These are phyloP conservation scores for Chlorella sp. DNA, from an alignment of 139 green algal species.

Conservation along the genomic window DNA sequence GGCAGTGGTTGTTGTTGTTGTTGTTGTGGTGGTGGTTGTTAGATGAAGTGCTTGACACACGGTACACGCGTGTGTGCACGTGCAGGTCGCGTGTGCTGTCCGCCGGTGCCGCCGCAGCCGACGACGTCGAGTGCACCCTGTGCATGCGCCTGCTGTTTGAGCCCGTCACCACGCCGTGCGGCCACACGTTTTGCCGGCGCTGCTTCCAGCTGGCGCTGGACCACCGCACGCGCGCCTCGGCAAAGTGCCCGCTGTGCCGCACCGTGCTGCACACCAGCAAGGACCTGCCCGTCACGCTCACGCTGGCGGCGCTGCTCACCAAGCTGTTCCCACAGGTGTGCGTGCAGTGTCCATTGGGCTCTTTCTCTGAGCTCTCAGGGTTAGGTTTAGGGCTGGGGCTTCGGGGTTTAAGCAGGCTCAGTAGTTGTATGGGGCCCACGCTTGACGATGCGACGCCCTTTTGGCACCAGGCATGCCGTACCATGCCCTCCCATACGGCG, in stretches of 20 bases:
- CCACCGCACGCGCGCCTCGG: constrained; percentile 34
- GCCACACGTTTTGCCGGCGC: constrained; percentile 77
- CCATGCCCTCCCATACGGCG: too few relatives aligned
- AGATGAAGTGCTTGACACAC: too few relatives aligned
- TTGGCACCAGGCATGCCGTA: too few relatives aligned
- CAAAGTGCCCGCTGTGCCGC: constrained; percentile 17
- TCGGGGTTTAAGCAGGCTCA: too few relatives aligned
- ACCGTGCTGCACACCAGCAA: constrained; percentile 7
- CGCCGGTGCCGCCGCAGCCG: constrained; percentile 4
- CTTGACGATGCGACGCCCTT: too few relatives aligned
- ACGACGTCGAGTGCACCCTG: constrained; percentile 82
- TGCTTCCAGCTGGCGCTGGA: constrained; percentile 75
- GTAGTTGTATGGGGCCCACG: too few relatives aligned
- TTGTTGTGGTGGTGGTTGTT: too few relatives aligned
- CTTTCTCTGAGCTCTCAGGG: too few relatives aligned
- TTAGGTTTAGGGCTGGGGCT: too few relatives aligned
- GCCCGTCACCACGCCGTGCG: constrained; percentile 88
- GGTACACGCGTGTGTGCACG: too few relatives aligned
- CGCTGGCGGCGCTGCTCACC: constrained; percentile 62
- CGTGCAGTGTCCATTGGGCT: too few relatives aligned
- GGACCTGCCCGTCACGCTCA: constrained; percentile 60
- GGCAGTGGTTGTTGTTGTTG: too few relatives aligned
- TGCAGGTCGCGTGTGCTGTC: constrained; percentile 21
- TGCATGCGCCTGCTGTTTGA: constrained; percentile 87
- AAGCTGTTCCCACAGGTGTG: constrained; percentile 52